Evolutionary conservation across 306 rosid genomes (phyloP).

Genomic region (Gleditsia sinensis): DNA sequence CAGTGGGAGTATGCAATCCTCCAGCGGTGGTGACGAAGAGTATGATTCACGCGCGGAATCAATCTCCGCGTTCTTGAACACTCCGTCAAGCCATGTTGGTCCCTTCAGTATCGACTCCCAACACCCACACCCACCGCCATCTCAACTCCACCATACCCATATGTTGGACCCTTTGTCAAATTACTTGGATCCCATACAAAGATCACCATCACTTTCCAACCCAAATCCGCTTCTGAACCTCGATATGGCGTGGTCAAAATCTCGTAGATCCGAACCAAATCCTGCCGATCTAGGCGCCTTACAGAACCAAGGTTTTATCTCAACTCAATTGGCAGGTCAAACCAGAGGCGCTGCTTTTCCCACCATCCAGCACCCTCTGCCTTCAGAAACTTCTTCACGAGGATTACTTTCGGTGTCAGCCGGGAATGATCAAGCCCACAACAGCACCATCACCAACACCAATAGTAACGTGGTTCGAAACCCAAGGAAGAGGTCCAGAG

Average conservation of each 20-base stretch:
- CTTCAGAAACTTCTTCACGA: conserved; percentile 33
- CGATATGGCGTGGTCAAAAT: conserved; percentile 63
- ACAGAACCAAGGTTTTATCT: conserved; percentile 41
- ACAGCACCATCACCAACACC: conserved; percentile 21
- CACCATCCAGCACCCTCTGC: conserved; percentile 36
- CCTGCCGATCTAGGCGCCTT: conserved; percentile 44
- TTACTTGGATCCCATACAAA: conserved; percentile 58
- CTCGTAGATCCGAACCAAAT: conserved; percentile 58
- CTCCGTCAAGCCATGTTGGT: conserved; percentile 25
- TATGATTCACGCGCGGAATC: conserved; percentile 81
- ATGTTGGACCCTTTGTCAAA: conserved; percentile 61
- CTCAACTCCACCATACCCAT: conserved; percentile 31
- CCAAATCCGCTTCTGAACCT: conserved; percentile 43
- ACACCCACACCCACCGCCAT: not conserved
- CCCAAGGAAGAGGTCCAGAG: conserved; percentile 90
- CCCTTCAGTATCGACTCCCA: conserved; percentile 31
- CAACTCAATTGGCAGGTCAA: conserved; percentile 45
- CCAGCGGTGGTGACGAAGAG: conserved; percentile 89
- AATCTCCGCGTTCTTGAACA: conserved; percentile 53
- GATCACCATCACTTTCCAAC: conserved; percentile 37
- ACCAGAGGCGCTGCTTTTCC: conserved; percentile 39
- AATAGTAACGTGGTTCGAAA: conserved; percentile 49
- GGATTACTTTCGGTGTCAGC: conserved; percentile 38
- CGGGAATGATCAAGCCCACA: conserved; percentile 33
- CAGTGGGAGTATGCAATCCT: conserved; percentile 91